A percentile compares a stretch with the other conserved stretches of the same genome.
Conservation (phyloP, 2,329 filamentous ascomycete species). For the Colletotrichum aenigma region DNA sequence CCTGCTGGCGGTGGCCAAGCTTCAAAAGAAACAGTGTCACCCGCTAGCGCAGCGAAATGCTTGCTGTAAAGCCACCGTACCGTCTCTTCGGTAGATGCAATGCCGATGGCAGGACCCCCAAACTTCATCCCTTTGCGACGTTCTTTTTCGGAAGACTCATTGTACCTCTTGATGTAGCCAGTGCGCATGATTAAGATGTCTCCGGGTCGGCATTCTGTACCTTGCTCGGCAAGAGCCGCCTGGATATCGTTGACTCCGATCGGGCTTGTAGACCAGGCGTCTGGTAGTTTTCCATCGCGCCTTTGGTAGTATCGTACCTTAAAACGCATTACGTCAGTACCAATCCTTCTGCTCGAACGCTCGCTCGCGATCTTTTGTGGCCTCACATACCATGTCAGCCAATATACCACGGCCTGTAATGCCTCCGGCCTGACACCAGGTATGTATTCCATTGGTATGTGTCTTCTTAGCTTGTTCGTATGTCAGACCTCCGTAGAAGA, state of each 20-base stretch:
- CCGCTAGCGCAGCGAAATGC: conserved; percentile 51
- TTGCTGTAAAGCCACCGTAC: conserved; percentile 50
- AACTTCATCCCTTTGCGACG: neutral
- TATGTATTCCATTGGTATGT: neutral
- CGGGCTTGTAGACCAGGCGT: neutral
- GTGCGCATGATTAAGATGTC: neutral
- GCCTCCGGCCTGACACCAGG: neutral
- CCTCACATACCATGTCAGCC: neutral
- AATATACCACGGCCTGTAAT: neutral
- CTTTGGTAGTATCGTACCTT: neutral
- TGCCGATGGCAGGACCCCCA: conserved; percentile 27
- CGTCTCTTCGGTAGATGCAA: conserved; percentile 41
- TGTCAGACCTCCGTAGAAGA: neutral
- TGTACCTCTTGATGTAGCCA: neutral
- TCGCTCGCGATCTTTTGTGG: neutral
- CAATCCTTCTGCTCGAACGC: neutral
- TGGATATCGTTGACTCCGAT: neutral
- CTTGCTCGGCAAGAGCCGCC: neutral
- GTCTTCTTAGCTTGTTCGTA: neutral
- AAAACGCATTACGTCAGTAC: neutral
- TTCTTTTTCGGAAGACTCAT: neutral
- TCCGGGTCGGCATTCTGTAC: neutral
- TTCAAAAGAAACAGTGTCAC: conserved; percentile 47
- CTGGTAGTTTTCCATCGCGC: neutral
- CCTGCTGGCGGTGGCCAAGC: conserved; percentile 37